Conservation (phyloP, 352 stramenopile genomes). For the Phytophthora hybrid region DNA sequence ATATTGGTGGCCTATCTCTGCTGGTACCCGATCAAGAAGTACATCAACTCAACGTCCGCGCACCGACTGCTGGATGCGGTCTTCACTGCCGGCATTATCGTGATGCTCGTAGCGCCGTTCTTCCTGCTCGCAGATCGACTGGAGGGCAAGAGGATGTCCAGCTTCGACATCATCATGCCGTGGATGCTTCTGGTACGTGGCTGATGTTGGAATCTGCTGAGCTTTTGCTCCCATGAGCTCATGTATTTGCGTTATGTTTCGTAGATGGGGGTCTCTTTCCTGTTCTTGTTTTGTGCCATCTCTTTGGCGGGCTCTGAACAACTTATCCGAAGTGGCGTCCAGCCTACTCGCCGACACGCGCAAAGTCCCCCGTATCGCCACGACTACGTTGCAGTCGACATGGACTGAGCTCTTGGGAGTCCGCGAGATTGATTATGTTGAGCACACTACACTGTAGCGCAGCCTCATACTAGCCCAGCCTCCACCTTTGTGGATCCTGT, state of each 20-base stretch:
- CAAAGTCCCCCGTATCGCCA: slow-evolving; percentile 53
- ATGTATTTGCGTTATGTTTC: slow-evolving; percentile 10
- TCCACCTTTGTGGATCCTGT: background rate
- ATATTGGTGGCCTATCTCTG: slow-evolving; percentile 65
- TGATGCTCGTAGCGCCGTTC: slow-evolving; percentile 67
- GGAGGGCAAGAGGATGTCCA: slow-evolving; percentile 66
- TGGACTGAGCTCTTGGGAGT: slow-evolving; percentile 29
- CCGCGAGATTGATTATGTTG: background rate
- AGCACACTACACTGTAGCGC: background rate
- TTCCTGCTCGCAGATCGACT: slow-evolving; percentile 74
- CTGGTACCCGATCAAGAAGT: slow-evolving; percentile 59
- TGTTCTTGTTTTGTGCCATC: slow-evolving; percentile 77
- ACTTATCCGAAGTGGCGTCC: slow-evolving; percentile 46
- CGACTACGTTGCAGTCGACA: slow-evolving; percentile 66
- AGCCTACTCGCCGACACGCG: slow-evolving; percentile 26
- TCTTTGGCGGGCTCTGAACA: slow-evolving; percentile 56
- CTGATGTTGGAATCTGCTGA: background rate
- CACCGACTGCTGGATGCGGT: slow-evolving; percentile 56
- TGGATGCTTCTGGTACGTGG: slow-evolving; percentile 80
- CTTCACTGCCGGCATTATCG: slow-evolving; percentile 52
- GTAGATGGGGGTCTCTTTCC: slow-evolving; percentile 66
- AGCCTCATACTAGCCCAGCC: background rate
- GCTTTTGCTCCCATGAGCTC: slow-evolving; percentile 6
- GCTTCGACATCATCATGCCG: slow-evolving; percentile 78
- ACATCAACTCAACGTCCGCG: slow-evolving; percentile 49